Evolutionary conservation across 352 stramenopile genomes (phyloP).

Genomic region (Pythium grandisporangium): DNA sequence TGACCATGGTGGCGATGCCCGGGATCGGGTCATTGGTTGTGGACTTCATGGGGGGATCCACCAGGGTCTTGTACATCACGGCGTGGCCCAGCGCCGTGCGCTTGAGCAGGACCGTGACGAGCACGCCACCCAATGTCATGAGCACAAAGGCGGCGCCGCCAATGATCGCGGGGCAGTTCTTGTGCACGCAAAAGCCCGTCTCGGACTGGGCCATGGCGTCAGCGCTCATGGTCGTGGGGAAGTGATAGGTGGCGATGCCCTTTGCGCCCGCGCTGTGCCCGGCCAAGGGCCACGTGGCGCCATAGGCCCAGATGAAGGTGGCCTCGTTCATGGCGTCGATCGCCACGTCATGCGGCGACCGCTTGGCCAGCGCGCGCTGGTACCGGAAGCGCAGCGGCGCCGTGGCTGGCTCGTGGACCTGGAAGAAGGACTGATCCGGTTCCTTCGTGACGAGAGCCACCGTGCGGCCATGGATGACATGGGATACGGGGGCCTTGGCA

Average conservation of each 20-base stretch:
- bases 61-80: slow-evolving; percentile 42
- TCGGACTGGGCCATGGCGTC: slow-evolving; percentile 5
- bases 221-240: slow-evolving; percentile 14
- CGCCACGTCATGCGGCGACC: slow-evolving; percentile 30
- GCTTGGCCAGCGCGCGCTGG: slow-evolving; percentile 48
- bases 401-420: slow-evolving; percentile 21
- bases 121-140: slow-evolving; percentile 45
- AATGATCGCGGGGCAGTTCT: slow-evolving; percentile 59
- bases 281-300: slow-evolving; percentile 52
- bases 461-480: slow-evolving; percentile 37
- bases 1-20: slow-evolving; percentile 29
- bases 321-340: slow-evolving; percentile 22
- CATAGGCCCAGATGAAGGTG: slow-evolving; percentile 70
- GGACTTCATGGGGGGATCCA: slow-evolving; percentile 30
- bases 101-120: slow-evolving; percentile 32
- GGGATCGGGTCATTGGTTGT: slow-evolving; percentile 35
- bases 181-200: slow-evolving; percentile 31
- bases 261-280: slow-evolving; percentile 33
- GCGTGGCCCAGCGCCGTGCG: slow-evolving; percentile 14
- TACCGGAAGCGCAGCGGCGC: slow-evolving; percentile 57
- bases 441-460: slow-evolving; percentile 31
- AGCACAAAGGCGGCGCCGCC: slow-evolving; percentile 33
- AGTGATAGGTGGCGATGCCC: slow-evolving; percentile 41
- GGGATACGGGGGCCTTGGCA: slow-evolving; percentile 27
- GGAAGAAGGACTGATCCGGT: slow-evolving; percentile 30